phyloP scores from a whole-genome alignment of 371 early-diverging fungal species.

The Actinomucor elegans region DNA sequence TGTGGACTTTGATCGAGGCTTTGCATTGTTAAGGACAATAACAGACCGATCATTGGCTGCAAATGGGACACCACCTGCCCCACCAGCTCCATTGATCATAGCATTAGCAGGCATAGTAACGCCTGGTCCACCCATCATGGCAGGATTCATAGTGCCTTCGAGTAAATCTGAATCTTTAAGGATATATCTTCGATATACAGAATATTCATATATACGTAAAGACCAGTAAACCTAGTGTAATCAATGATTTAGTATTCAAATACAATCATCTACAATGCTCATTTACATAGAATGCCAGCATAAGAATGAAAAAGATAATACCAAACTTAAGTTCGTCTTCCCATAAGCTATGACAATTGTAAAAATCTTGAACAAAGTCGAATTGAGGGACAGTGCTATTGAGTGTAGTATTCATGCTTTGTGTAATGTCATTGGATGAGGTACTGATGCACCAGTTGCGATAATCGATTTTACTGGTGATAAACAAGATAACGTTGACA shows the following conservation, averaged over 20 bases:
- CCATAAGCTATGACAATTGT: constrained; percentile 27
- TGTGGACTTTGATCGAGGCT: constrained; percentile 13
- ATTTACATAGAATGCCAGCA: constrained; percentile 34
- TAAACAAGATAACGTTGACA: constrained; percentile 27
- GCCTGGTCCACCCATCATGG: constrained; percentile 1
- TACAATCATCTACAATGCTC: no score
- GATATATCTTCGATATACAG: no score
- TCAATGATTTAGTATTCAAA: neutral
- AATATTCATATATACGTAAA: constrained; percentile 21
- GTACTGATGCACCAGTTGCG: constrained; percentile 11
- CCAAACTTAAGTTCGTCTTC: constrained; percentile 30
- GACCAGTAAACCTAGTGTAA: constrained; percentile 26
- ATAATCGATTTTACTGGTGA: constrained; percentile 11
- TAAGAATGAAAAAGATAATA: constrained; percentile 18
- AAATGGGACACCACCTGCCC: neutral
- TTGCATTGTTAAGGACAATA: constrained; percentile 22
- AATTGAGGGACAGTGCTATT: constrained; percentile 1
- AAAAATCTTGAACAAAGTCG: constrained; percentile 17
- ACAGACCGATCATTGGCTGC: constrained; percentile 6
- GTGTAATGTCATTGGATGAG: constrained; percentile 6
- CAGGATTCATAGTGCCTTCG: no score
- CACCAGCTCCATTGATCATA: constrained; percentile 4
- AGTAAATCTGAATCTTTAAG: no score
- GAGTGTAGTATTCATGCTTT: neutral
- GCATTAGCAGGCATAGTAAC: constrained; percentile 13